Evolutionary conservation across 2,329 filamentous ascomycete species (phyloP).

Genomic region (Colletotrichum noveboracense): DNA sequence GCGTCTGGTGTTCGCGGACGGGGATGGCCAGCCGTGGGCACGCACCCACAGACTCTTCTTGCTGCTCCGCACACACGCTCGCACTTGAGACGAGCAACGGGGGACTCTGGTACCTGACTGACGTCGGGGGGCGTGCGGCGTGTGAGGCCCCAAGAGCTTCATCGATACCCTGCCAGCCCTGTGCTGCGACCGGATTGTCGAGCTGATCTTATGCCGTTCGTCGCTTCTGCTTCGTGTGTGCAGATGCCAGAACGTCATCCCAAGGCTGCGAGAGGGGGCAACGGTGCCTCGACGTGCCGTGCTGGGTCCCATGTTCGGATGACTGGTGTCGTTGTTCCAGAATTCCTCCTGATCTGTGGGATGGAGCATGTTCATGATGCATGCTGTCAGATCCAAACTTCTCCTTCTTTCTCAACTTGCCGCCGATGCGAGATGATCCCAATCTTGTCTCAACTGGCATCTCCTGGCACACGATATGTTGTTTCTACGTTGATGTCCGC

Average conservation of each 20-base stretch:
- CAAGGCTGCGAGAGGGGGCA: background rate
- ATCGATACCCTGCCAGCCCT: constrained; percentile 28
- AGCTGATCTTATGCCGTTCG: constrained; percentile 41
- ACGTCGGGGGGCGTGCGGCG: constrained; percentile 23
- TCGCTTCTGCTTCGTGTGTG: constrained; percentile 16
- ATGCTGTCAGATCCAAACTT: constrained; percentile 14
- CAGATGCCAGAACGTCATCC: constrained; percentile 21
- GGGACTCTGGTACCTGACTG: constrained; percentile 33
- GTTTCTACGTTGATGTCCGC: background rate
- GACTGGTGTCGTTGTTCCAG: constrained; percentile 23
- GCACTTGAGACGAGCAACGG: constrained; percentile 49
- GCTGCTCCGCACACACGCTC: constrained; percentile 18
- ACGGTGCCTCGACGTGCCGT: constrained; percentile 13
- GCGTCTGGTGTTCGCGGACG: constrained; percentile 33
- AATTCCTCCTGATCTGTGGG: constrained; percentile 6
- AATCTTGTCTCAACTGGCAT: constrained; percentile 10
- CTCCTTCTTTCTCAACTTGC: background rate
- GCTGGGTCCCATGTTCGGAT: constrained; percentile 22
- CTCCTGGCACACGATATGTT: background rate
- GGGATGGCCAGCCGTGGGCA: constrained; percentile 29
- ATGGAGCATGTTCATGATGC: constrained; percentile 1
- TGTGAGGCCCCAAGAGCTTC: constrained; percentile 34
- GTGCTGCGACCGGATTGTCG: constrained; percentile 51
- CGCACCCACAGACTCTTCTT: background rate
- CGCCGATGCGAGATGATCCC: constrained; percentile 17